Conservation (phyloP, 2,329 filamentous ascomycete species). For the Podosphaera aphanis region DNA sequence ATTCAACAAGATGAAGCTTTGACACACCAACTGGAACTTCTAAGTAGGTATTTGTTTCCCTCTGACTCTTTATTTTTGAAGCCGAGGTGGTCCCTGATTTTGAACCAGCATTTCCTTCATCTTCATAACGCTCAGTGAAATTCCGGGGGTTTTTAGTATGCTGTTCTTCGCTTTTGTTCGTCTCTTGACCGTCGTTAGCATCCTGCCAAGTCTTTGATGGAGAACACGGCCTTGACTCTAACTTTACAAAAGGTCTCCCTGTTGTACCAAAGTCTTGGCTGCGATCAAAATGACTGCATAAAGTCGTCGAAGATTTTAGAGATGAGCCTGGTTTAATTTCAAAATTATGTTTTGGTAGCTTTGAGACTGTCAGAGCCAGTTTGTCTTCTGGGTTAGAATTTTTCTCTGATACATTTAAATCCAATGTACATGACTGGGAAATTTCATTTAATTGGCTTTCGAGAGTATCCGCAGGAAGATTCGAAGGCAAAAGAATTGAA, state of each 20-base stretch:
- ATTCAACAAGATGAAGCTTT: slow-evolving; percentile 66
- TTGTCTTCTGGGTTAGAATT: neutral
- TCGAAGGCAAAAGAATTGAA: neutral
- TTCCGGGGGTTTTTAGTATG: neutral
- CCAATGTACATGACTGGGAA: neutral
- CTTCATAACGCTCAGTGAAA: neutral
- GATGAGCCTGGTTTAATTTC: neutral
- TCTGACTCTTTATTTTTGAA: slow-evolving; percentile 13
- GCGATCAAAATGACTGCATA: neutral
- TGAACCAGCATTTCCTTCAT: neutral
- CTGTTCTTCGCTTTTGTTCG: neutral
- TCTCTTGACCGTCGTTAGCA: neutral
- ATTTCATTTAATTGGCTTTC: neutral
- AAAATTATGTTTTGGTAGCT: neutral
- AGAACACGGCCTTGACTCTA: slow-evolving; percentile 12
- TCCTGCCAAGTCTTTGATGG: neutral
- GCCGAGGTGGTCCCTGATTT: slow-evolving; percentile 7
- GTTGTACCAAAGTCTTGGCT: slow-evolving; percentile 19
- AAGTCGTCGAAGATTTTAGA: neutral
- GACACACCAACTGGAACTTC: slow-evolving; percentile 72
- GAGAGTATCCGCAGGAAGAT: neutral
- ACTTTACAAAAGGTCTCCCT: slow-evolving; percentile 24
- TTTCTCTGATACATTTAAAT: neutral
- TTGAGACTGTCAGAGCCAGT: neutral
- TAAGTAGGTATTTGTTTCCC: slow-evolving; percentile 13